A percentile compares a stretch with the other conserved stretches of the same genome.
These are phyloP conservation scores for Iberis pinnata DNA, from an alignment of 345 rosid genomes.

Conservation along the genomic window DNA sequence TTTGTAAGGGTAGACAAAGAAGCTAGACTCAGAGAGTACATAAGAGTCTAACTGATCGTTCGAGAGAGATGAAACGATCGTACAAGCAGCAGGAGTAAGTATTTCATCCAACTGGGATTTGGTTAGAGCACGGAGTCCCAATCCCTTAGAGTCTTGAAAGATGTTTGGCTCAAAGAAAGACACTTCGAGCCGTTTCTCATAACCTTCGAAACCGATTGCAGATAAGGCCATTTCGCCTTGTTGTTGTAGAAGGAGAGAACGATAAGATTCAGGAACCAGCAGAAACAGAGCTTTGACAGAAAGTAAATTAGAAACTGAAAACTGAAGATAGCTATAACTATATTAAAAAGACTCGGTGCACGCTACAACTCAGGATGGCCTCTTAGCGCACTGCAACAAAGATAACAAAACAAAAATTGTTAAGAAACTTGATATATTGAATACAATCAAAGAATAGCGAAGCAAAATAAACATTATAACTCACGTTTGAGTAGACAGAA, in stretches of 20 bases:
- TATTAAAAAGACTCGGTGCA: conserved; percentile 21
- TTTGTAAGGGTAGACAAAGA: conserved; percentile 87
- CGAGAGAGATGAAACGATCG: conserved; percentile 77
- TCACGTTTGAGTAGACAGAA: conserved; percentile 84
- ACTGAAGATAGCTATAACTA: conserved; percentile 18
- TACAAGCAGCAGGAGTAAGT: conserved; percentile 78
- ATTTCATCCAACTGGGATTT: conserved; percentile 68
- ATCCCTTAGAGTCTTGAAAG: conserved; percentile 52
- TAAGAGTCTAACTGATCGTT: conserved; percentile 70
- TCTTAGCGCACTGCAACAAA: conserved; percentile 66
- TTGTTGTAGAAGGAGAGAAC: conserved; percentile 30
- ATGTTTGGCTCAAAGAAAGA: conserved; percentile 65
- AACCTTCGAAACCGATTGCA: conserved; percentile 97
- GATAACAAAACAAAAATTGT: neutral
- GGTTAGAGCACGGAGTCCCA: conserved; percentile 64
- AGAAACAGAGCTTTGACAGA: conserved; percentile 32
- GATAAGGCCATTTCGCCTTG: conserved; percentile 57
- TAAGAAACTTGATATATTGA: neutral
- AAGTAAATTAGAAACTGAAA: conserved; percentile 27
- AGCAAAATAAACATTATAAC: conserved; percentile 2
- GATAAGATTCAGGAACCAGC: conserved; percentile 37
- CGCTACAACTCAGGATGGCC: conserved; percentile 63
- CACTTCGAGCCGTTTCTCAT: conserved; percentile 83
- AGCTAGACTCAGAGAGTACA: conserved; percentile 95
- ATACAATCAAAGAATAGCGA: neutral